phyloP scores from a whole-genome alignment of 2,329 filamentous ascomycete species.

The Sporothrix humicola region DNA sequence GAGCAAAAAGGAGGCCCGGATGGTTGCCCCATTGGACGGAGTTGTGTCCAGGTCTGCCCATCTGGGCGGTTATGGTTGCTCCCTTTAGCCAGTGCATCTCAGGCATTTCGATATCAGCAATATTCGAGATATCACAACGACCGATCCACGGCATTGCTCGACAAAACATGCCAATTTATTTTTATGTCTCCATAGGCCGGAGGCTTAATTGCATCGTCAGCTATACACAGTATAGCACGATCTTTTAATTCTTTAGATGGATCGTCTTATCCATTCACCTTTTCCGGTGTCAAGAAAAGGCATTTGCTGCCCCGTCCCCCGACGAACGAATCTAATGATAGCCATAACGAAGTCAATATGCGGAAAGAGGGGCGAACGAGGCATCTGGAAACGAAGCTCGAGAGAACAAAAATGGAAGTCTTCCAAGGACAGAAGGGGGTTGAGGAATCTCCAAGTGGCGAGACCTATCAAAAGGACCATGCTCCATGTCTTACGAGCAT shows the following conservation, averaged over 20 bases:
- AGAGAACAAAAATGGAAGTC: constrained; percentile 14
- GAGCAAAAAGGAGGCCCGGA: not conserved
- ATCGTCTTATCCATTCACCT: not conserved
- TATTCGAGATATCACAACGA: not conserved
- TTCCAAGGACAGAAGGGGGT: not conserved
- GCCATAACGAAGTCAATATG: not conserved
- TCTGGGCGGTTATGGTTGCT: not conserved
- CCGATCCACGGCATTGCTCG: constrained; percentile 23
- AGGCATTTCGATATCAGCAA: no score
- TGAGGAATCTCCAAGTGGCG: not conserved
- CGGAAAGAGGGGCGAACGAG: not conserved
- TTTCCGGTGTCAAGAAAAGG: not conserved
- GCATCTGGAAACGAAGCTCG: not conserved
- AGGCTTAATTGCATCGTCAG: not conserved
- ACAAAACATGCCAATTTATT: constrained; percentile 23
- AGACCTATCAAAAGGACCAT: not conserved
- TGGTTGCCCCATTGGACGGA: not conserved
- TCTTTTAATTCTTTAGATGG: not conserved
- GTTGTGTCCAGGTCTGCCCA: not conserved
- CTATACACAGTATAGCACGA: not conserved
- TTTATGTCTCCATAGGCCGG: not conserved
- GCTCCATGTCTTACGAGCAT: not conserved
- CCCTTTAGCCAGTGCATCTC: constrained; percentile 14
- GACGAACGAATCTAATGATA: not conserved
- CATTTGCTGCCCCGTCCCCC: constrained; percentile 18